Percentiles rank a stretch among this genome's conserved stretches.
phyloP scores from a whole-genome alignment of 1,139 yeast species.

The Cylindricascospora bacillispora region DNA sequence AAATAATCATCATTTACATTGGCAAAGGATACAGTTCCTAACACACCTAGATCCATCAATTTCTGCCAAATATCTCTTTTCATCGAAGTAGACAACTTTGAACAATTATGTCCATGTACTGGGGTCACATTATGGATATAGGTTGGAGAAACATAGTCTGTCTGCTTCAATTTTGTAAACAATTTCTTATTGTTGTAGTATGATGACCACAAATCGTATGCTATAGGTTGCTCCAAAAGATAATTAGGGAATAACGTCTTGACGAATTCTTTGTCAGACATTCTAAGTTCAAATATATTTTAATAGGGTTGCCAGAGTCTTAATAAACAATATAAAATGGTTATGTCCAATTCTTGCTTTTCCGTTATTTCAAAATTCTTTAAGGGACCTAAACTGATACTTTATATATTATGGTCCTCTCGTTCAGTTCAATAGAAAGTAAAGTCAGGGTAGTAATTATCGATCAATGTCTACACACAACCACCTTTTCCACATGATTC shows the following conservation, averaged over 20 bases:
- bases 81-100: constrained; percentile 10
- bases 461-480: no score
- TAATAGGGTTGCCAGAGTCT: background rate
- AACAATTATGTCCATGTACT: background rate
- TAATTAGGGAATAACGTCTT: constrained; percentile 21
- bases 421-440: no score
- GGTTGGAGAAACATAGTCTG: background rate
- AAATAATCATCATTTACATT: constrained; percentile 21
- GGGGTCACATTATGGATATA: background rate
- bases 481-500: no score
- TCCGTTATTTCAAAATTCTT: constrained; percentile 24
- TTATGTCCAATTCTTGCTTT: constrained; percentile 37
- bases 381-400: no score
- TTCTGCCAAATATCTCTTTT: constrained; percentile 24
- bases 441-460: no score
- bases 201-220: constrained; percentile 17
- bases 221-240: constrained; percentile 23
- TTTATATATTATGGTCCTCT: no score
- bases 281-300: constrained; percentile 2
- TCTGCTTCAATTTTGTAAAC: constrained; percentile 14
- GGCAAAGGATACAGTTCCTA: constrained; percentile 24
- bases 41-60: constrained; percentile 21
- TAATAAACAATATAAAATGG: constrained; percentile 15
- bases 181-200: constrained; percentile 19
- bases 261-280: constrained; percentile 19